Conservation (phyloP, 257 asterid species). For the Solanum tarapatanum region DNA sequence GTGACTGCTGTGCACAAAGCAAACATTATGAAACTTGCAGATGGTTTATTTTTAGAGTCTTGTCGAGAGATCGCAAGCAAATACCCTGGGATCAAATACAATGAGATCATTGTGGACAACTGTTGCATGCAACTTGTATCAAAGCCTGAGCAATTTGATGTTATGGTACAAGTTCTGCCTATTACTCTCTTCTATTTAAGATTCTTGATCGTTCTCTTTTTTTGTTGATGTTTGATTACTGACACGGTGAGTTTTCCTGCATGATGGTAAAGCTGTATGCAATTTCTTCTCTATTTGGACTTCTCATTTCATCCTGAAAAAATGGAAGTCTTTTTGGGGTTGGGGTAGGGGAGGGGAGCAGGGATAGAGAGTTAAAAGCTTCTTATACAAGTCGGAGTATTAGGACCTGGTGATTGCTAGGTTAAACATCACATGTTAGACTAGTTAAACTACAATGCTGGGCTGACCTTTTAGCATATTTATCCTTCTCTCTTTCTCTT, state of each 20-base stretch:
- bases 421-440: background rate
- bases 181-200: background rate
- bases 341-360: background rate
- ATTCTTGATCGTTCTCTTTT: background rate
- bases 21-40: constrained; percentile 98
- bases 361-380: background rate
- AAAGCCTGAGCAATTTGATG: constrained; percentile 99
- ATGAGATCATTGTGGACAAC: constrained; percentile 91
- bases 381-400: background rate
- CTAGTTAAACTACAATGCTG: background rate
- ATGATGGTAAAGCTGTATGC: background rate
- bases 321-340: background rate
- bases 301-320: background rate
- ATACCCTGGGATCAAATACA: constrained; percentile 81
- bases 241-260: background rate
- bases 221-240: background rate
- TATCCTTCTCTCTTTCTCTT: background rate
- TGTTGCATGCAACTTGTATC: constrained; percentile 99
- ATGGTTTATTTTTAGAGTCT: constrained; percentile 87
- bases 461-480: background rate
- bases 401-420: background rate
- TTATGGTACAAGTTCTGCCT: constrained; percentile 47
- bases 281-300: background rate
- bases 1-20: constrained; percentile 99
- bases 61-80: constrained; percentile 94